Percentiles rank a stretch among this genome's conserved stretches.
phyloP scores from a whole-genome alignment of 2,329 filamentous ascomycete species.

The Periglandula ipomoeae region DNA sequence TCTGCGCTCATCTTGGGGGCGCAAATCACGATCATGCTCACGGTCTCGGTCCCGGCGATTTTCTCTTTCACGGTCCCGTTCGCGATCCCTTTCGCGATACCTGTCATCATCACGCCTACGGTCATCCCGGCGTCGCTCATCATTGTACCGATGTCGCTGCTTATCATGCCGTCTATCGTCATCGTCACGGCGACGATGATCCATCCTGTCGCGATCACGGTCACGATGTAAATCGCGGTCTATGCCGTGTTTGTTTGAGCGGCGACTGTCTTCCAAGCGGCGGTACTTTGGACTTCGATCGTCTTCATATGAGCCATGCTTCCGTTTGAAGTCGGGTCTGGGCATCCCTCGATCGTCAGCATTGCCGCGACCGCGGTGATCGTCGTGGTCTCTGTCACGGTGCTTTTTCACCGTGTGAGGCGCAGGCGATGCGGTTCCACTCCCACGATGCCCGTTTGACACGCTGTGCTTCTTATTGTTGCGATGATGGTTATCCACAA shows the following conservation, averaged over 20 bases:
- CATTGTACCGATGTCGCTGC: conserved; percentile 25
- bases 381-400: conserved; percentile 40
- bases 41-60: conserved; percentile 14
- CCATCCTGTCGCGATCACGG: conserved; percentile 9
- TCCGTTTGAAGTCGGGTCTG: conserved; percentile 50
- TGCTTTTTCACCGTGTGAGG: conserved; percentile 39
- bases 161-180: conserved; percentile 21
- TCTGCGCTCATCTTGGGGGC: conserved; percentile 30
- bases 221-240: conserved; percentile 22
- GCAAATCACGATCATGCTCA: conserved; percentile 17
- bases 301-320: conserved; percentile 44
- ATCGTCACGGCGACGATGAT: conserved; percentile 14
- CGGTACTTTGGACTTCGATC: conserved; percentile 34
- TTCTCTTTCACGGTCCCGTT: too few species aligned
- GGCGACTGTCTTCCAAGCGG: conserved; percentile 30
- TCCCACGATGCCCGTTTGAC: conserved; percentile 50
- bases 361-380: conserved; percentile 41
- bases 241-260: conserved; percentile 26
- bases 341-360: conserved; percentile 42
- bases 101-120: conserved; percentile 13
- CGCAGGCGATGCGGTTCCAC: conserved; percentile 63
- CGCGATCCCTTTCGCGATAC: conserved; percentile 13
- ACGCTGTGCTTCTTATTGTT: conserved; percentile 73
- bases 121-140: conserved; percentile 20
- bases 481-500: conserved; percentile 86